phyloP scores from a whole-genome alignment of 768 basidiomycete genomes.

The Tulasnella sp. region DNA sequence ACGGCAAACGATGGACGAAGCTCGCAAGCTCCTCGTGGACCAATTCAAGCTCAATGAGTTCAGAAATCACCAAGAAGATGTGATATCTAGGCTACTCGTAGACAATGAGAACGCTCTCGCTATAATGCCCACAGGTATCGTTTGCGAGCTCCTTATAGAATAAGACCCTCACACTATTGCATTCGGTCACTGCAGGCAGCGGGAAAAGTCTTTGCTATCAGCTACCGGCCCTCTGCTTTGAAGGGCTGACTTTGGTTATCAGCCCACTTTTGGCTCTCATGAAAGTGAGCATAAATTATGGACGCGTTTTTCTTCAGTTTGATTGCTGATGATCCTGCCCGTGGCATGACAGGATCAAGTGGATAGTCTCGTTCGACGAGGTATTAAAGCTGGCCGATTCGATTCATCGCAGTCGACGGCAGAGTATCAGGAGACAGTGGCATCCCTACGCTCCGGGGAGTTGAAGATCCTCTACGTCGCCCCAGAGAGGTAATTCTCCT shows the following conservation, averaged over 20 bases:
- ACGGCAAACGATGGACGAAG: constrained; percentile 37
- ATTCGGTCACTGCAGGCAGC: constrained; percentile 20
- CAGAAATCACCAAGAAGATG: constrained; percentile 32
- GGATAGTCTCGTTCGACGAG: constrained; percentile 27
- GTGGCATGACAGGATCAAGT: constrained; percentile 29
- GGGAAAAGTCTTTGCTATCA: constrained; percentile 35
- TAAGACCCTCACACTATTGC: background rate
- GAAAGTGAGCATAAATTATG: constrained; percentile 6
- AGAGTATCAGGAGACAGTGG: constrained; percentile 29
- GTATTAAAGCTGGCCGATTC: constrained; percentile 32
- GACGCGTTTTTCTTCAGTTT: background rate
- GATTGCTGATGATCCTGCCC: constrained; percentile 26
- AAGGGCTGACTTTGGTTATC: constrained; percentile 31
- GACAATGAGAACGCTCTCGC: constrained; percentile 35
- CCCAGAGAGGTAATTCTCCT: constrained; percentile 30
- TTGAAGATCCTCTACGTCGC: constrained; percentile 42
- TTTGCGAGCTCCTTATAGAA: background rate
- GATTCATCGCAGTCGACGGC: constrained; percentile 32
- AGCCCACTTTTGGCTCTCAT: constrained; percentile 28
- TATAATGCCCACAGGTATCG: constrained; percentile 34
- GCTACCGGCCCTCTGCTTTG: constrained; percentile 33
- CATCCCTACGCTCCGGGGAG: constrained; percentile 29
- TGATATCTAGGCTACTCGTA: constrained; percentile 32
- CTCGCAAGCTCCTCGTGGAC: constrained; percentile 26
- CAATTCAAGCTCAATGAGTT: constrained; percentile 32